Percentiles rank a stretch among this genome's conserved stretches.
Evolutionary conservation across 257 asterid species (phyloP).

Genomic region (Przewalskia tangutica): DNA sequence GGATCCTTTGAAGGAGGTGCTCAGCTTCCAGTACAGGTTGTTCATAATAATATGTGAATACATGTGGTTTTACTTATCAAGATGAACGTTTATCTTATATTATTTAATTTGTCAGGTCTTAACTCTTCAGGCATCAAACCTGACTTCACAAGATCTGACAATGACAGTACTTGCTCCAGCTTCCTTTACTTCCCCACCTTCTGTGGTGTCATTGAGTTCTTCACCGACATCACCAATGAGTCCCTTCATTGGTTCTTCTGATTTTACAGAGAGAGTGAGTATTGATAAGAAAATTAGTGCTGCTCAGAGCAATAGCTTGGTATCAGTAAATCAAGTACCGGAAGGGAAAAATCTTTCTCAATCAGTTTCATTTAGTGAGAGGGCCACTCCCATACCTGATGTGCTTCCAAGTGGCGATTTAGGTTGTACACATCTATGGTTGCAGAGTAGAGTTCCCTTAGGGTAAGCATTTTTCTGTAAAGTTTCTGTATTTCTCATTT

Average conservation of each 20-base stretch:
- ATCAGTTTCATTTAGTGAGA: slow-evolving; percentile 30
- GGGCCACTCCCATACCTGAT: slow-evolving; percentile 31
- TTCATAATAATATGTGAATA: slow-evolving; percentile 12
- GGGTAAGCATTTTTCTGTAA: slow-evolving; percentile 44
- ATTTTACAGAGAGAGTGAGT: slow-evolving; percentile 27
- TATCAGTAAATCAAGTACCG: slow-evolving; percentile 24
- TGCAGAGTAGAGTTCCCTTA: slow-evolving; percentile 93
- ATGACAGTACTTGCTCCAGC: slow-evolving; percentile 95
- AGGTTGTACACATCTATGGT: slow-evolving; percentile 95
- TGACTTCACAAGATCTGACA: slow-evolving; percentile 80
- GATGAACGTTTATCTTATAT: slow-evolving; percentile 15
- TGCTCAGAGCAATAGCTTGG: slow-evolving; percentile 21
- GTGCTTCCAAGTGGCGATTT: slow-evolving; percentile 61
- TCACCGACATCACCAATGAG: slow-evolving; percentile 52
- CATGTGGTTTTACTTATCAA: not conserved
- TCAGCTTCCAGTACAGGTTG: slow-evolving; percentile 88
- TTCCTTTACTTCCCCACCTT: slow-evolving; percentile 87
- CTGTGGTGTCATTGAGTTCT: slow-evolving; percentile 69
- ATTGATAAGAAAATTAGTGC: slow-evolving; percentile 29
- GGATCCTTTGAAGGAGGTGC: slow-evolving; percentile 54
- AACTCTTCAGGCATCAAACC: slow-evolving; percentile 92
- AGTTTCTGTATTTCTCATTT: not conserved
- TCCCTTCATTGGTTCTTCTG: slow-evolving; percentile 37
- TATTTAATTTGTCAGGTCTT: slow-evolving; percentile 57
- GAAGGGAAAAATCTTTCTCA: slow-evolving; percentile 28